Evolutionary conservation across 2,329 filamentous ascomycete genomes (phyloP).

Genomic region (Bipolaris zeicola): DNA sequence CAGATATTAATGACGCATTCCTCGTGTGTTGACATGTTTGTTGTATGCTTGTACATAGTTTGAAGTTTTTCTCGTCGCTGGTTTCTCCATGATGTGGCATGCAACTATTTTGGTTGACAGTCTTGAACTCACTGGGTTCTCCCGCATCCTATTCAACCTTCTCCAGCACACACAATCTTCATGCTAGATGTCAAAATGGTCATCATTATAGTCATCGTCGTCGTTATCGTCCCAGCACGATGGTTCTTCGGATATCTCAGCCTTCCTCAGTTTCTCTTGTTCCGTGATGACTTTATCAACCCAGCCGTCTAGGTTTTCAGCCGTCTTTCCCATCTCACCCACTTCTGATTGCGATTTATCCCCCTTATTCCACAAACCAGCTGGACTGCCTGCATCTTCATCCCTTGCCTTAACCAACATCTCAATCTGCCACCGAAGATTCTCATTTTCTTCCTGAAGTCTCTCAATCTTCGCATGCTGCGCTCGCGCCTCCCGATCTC

Average conservation of each 20-base stretch:
- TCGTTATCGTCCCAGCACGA: neutral
- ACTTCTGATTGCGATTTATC: neutral
- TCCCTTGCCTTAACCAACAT: neutral
- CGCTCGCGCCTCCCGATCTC: no score
- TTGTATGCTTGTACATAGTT: neutral
- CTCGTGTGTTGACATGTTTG: neutral
- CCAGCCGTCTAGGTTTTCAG: neutral
- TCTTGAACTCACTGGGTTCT: neutral
- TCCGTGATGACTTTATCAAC: neutral
- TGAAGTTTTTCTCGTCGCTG: no score
- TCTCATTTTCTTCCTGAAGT: neutral
- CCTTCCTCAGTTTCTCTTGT: no score
- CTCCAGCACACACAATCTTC: no score
- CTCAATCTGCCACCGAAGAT: neutral
- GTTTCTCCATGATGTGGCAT: no score
- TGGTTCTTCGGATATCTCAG: neutral
- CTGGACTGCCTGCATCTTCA: neutral
- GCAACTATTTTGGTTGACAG: no score
- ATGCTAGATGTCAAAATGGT: no score
- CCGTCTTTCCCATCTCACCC: neutral
- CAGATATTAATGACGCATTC: neutral
- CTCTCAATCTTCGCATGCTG: neutral
- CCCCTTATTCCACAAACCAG: neutral
- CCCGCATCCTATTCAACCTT: no score
- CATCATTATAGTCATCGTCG: no score